These are phyloP conservation scores for Lepidium africanum DNA, from an alignment of 345 rosid genomes.

Conservation along the genomic window DNA sequence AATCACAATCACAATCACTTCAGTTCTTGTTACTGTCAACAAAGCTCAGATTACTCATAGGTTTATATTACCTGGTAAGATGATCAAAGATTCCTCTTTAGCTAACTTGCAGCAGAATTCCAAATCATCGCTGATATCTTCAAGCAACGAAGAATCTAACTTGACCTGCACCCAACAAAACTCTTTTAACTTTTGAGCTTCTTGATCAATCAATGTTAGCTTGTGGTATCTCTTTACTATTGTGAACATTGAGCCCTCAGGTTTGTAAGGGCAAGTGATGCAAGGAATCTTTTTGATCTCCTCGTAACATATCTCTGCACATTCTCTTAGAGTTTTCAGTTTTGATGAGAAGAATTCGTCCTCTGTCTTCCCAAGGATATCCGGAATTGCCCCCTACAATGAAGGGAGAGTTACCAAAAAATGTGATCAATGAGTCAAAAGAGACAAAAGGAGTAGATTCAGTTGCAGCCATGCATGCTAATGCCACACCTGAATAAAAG, in stretches of 20 bases:
- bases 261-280: slow-evolving; percentile 37
- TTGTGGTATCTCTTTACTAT: slow-evolving; percentile 21
- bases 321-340: slow-evolving; percentile 15
- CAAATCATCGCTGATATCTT: slow-evolving; percentile 33
- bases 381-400: slow-evolving; percentile 18
- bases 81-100: slow-evolving; percentile 30
- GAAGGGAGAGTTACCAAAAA: too few relatives aligned
- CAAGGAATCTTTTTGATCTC: slow-evolving; percentile 39
- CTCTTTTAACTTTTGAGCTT: not conserved
- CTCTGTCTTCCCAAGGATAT: slow-evolving; percentile 33
- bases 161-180: slow-evolving; percentile 24
- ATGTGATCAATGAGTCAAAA: too few relatives aligned
- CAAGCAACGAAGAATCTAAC: slow-evolving; percentile 16
- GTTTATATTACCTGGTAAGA: slow-evolving; percentile 27
- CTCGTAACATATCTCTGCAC: slow-evolving; percentile 28
- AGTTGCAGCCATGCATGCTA: not conserved
- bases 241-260: slow-evolving; percentile 32
- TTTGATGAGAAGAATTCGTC: slow-evolving; percentile 34
- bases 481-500: slow-evolving; percentile 44
- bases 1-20: too few relatives aligned
- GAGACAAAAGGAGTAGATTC: too few relatives aligned
- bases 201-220: not conserved
- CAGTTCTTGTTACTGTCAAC: not conserved
- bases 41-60: not conserved
- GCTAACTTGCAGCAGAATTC: slow-evolving; percentile 37